Conservation (phyloP, 1,284 basidiomycete species). For the Apiotrichum mycotoxinovorans region DNA sequence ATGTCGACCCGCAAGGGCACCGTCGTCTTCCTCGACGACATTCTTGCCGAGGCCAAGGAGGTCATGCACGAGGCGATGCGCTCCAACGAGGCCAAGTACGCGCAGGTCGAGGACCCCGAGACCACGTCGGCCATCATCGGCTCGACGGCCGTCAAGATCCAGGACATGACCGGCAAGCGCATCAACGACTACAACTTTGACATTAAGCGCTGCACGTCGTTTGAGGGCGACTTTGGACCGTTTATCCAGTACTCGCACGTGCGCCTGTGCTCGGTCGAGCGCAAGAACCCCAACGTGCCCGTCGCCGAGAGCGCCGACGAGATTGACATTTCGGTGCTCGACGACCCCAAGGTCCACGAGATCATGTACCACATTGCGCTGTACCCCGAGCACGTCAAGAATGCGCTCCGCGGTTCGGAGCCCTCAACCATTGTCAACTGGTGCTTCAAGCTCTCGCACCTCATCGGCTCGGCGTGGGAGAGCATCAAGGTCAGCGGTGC, state of each 20-base stretch:
- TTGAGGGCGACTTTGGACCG: conserved; percentile 92
- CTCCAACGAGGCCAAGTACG: conserved; percentile 91
- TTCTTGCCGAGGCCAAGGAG: conserved; percentile 82
- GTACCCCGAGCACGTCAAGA: conserved; percentile 87
- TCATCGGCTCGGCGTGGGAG: conserved; percentile 50
- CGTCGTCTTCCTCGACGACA: conserved; percentile 93
- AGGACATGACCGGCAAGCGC: conserved; percentile 93
- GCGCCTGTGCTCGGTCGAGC: conserved; percentile 84
- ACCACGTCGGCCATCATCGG: conserved; percentile 79
- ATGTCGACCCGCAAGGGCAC: conserved; percentile 98
- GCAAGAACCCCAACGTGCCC: conserved; percentile 82
- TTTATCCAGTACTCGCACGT: conserved; percentile 97
- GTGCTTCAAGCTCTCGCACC: conserved; percentile 52
- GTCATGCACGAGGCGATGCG: conserved; percentile 98
- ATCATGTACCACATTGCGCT: conserved; percentile 79
- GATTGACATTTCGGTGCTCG: conserved; percentile 68
- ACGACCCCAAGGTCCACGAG: conserved; percentile 74
- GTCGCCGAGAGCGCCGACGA: conserved; percentile 64
- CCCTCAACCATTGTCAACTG: conserved; percentile 75
- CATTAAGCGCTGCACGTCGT: conserved; percentile 91
- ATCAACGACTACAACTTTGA: conserved; percentile 97
- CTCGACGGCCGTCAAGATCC: conserved; percentile 95
- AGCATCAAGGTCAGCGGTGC: conserved; percentile 72
- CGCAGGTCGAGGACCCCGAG: conserved; percentile 82
- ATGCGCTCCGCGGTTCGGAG: conserved; percentile 79